Conservation (phyloP, 179 eudicot species). For the Silene noctiflora region DNA sequence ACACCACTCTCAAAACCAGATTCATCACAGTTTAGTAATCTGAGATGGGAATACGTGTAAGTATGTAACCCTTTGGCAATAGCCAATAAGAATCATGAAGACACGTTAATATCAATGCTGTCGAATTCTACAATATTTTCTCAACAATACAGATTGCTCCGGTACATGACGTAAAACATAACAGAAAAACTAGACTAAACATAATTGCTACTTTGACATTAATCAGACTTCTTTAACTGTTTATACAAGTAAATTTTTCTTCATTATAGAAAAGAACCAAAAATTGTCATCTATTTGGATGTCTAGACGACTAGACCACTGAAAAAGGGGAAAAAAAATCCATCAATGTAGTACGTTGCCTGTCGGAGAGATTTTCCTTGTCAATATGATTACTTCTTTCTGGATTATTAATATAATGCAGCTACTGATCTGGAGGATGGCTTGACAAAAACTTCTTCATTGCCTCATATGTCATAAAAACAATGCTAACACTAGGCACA, state of each 20-base stretch:
- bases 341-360: slow-evolving; percentile 22
- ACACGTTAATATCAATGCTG: neutral
- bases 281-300: slow-evolving; percentile 23
- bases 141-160: neutral
- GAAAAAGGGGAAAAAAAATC: slow-evolving; percentile 8
- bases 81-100: neutral
- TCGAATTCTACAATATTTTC: neutral
- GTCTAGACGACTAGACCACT: neutral
- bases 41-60: neutral
- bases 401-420: slow-evolving; percentile 14
- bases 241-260: slow-evolving; percentile 29
- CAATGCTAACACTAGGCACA: slow-evolving; percentile 52
- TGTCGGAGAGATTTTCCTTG: slow-evolving; percentile 9
- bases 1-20: neutral
- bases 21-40: neutral
- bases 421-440: slow-evolving; percentile 29
- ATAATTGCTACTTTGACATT: slow-evolving; percentile 11
- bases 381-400: slow-evolving; percentile 19
- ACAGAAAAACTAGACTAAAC: neutral
- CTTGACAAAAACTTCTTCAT: slow-evolving; percentile 38
- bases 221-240: slow-evolving; percentile 19
- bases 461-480: slow-evolving; percentile 54
- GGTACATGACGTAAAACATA: neutral
- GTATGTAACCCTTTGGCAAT: neutral
- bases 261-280: slow-evolving; percentile 18